Evolutionary conservation across 2,329 filamentous ascomycete species (phyloP).

Genomic region (Aspergillus quadricinctus): DNA sequence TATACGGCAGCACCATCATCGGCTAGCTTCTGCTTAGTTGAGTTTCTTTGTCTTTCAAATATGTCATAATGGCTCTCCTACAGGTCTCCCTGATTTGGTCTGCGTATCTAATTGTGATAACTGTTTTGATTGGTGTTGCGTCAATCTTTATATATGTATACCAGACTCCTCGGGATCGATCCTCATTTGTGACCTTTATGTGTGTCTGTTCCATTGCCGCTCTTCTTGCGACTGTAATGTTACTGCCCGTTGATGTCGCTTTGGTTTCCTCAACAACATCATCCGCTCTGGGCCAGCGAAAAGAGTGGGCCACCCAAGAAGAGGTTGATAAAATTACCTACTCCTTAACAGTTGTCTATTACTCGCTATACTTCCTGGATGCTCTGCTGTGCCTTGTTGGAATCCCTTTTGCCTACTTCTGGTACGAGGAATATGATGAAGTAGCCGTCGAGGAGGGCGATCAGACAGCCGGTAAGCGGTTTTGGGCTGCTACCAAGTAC

Average conservation of each 20-base stretch:
- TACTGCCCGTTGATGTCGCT: slow-evolving; percentile 92
- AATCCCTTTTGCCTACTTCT: slow-evolving; percentile 96
- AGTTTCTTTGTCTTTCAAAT: slow-evolving; percentile 8
- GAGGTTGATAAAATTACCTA: slow-evolving; percentile 72
- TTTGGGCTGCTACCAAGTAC: slow-evolving; percentile 87
- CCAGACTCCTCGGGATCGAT: slow-evolving; percentile 83
- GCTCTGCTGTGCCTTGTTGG: slow-evolving; percentile 82
- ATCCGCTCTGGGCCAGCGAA: slow-evolving; percentile 72
- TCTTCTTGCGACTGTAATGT: slow-evolving; percentile 83
- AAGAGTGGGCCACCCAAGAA: slow-evolving; percentile 88
- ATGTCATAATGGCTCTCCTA: slow-evolving; percentile 54
- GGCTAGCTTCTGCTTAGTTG: not conserved
- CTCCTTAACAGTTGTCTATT: slow-evolving; percentile 85
- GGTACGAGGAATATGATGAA: slow-evolving; percentile 96
- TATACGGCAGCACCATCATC: not conserved
- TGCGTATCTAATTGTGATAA: slow-evolving; percentile 79
- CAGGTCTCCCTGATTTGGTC: slow-evolving; percentile 94
- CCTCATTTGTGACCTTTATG: slow-evolving; percentile 73
- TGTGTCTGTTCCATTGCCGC: slow-evolving; percentile 83
- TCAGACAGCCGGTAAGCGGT: slow-evolving; percentile 64
- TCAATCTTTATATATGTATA: slow-evolving; percentile 86
- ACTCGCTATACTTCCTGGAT: slow-evolving; percentile 86
- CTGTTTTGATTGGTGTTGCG: slow-evolving; percentile 69
- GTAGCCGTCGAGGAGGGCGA: slow-evolving; percentile 75
- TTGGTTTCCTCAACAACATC: slow-evolving; percentile 85